A percentile compares a stretch with the other conserved stretches of the same genome.
These are phyloP conservation scores for Leishmania turanica DNA, from an alignment of 208 protist species.

Conservation along the genomic window DNA sequence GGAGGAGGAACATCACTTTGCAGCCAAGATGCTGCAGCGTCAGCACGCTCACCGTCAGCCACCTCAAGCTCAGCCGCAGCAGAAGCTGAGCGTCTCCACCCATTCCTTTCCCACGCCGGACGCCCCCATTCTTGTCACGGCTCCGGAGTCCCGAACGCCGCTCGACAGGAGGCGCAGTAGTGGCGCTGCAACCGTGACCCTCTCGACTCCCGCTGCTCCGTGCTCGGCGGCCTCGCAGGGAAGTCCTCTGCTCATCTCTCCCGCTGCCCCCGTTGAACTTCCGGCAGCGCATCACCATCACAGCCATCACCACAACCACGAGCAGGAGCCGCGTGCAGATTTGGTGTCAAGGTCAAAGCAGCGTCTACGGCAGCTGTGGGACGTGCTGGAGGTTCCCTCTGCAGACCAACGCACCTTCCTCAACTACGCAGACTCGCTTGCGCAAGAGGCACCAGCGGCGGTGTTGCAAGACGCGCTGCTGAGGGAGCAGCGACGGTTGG, in stretches of 20 bases:
- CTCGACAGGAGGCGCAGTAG: background rate
- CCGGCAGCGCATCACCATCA: background rate
- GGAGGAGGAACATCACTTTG: slow-evolving; percentile 55
- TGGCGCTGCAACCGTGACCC: background rate
- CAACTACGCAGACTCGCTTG: slow-evolving; percentile 7
- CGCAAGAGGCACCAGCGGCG: background rate
- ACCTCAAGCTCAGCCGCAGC: background rate
- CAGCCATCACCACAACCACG: background rate
- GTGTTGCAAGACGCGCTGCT: slow-evolving; percentile 19
- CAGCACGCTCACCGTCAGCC: slow-evolving; percentile 14
- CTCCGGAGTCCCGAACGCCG: slow-evolving; percentile 1
- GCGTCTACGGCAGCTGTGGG: slow-evolving; percentile 58
- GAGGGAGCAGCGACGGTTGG: slow-evolving; percentile 51
- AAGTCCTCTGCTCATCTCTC: slow-evolving; percentile 10
- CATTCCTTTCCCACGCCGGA: background rate
- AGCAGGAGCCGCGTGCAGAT: background rate
- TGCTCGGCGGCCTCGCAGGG: background rate
- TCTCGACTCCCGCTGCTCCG: slow-evolving; percentile 10
- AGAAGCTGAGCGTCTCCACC: background rate
- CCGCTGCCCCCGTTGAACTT: slow-evolving; percentile 13
- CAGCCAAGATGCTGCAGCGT: slow-evolving; percentile 32
- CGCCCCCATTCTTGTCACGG: background rate
- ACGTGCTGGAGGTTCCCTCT: slow-evolving; percentile 50
- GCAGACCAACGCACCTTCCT: slow-evolving; percentile 39
- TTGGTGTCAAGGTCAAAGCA: background rate